Conservation (phyloP, 176 grass and related monocot species). For the Zoysia japonica region DNA sequence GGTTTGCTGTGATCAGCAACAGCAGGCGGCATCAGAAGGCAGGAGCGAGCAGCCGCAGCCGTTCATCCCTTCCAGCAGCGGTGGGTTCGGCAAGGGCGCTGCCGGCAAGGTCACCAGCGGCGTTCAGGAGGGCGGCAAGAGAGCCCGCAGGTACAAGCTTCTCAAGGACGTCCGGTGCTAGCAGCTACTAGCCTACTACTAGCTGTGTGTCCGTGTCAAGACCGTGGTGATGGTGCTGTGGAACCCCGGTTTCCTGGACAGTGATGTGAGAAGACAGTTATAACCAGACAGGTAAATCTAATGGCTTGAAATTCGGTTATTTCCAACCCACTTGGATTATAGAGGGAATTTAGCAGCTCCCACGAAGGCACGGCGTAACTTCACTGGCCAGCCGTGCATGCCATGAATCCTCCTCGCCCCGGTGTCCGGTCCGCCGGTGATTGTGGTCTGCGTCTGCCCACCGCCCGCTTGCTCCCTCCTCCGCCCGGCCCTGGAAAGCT, state of each 20-base stretch:
- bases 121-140: slow-evolving; percentile 42
- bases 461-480: too few species aligned
- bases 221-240: neutral
- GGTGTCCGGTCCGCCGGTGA: too few species aligned
- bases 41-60: neutral
- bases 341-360: too few species aligned
- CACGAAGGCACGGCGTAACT: too few species aligned
- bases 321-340: neutral
- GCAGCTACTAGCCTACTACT: neutral
- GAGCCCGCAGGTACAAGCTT: slow-evolving; percentile 93
- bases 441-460: too few species aligned
- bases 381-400: too few species aligned
- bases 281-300: slow-evolving; percentile 30
- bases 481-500: too few species aligned
- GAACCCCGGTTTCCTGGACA: neutral
- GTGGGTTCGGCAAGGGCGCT: neutral
- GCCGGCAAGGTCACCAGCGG: slow-evolving; percentile 33
- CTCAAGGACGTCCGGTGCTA: slow-evolving; percentile 93
- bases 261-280: neutral
- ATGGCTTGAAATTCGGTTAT: neutral
- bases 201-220: neutral
- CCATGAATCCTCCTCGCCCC: too few species aligned
- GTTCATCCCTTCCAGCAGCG: neutral
- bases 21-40: neutral
- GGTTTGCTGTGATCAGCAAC: neutral